These are phyloP conservation scores for Vanrija humicola DNA, from an alignment of 1,284 basidiomycete species.

Conservation along the genomic window DNA sequence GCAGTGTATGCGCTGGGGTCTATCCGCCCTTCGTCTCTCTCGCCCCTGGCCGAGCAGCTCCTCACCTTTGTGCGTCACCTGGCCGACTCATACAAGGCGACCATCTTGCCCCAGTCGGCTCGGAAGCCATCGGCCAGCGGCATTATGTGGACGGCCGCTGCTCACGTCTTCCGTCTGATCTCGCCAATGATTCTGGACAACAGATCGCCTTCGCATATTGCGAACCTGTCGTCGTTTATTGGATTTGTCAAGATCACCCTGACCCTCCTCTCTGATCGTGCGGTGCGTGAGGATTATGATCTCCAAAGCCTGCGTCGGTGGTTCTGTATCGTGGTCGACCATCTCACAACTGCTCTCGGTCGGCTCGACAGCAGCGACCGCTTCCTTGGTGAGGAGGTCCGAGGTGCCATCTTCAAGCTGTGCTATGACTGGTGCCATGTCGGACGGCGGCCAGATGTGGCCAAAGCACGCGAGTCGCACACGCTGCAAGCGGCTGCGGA, in stretches of 20 bases:
- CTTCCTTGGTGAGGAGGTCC: conserved; percentile 70
- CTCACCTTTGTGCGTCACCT: conserved; percentile 75
- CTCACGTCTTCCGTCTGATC: conserved; percentile 81
- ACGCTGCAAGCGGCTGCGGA: conserved; percentile 69
- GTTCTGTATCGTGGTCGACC: conserved; percentile 84
- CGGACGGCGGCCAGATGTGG: conserved; percentile 68
- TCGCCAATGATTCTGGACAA: conserved; percentile 71
- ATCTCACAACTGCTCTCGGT: conserved; percentile 73
- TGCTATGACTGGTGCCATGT: conserved; percentile 94
- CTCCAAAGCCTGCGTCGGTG: conserved; percentile 79
- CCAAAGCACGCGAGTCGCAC: conserved; percentile 66
- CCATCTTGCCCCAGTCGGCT: conserved; percentile 7
- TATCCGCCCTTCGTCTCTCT: conserved; percentile 71
- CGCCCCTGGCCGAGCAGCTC: conserved; percentile 77
- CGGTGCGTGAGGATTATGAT: conserved; percentile 71
- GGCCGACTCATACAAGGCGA: conserved; percentile 49
- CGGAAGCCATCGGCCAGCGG: conserved; percentile 66
- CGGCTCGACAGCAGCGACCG: conserved; percentile 67
- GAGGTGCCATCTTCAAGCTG: conserved; percentile 74
- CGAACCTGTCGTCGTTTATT: conserved; percentile 69
- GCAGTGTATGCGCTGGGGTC: conserved; percentile 84
- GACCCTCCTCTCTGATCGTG: conserved; percentile 64
- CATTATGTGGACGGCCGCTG: conserved; percentile 81
- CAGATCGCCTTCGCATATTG: conserved; percentile 62
- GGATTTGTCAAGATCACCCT: conserved; percentile 83